Conservation (phyloP, 108 stramenopile genomes). For the Skeletonema grethae region DNA sequence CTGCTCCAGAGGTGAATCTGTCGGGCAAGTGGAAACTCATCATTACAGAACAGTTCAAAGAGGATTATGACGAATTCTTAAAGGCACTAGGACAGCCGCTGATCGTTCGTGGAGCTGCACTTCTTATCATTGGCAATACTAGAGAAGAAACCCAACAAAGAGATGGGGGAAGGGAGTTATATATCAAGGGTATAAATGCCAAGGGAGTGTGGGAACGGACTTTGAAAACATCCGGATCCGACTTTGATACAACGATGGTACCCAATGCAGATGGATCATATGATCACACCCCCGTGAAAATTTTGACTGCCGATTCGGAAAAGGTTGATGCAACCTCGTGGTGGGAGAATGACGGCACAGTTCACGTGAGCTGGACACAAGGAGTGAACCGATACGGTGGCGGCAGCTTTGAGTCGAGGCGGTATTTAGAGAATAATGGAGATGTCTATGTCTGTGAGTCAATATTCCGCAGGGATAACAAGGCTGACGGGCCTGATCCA, state of each 20-base stretch:
- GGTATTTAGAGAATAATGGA: slow-evolving; percentile 63
- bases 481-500: slow-evolving; percentile 40
- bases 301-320: slow-evolving; percentile 73
- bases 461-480: slow-evolving; percentile 52
- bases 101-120: slow-evolving; percentile 69
- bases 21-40: slow-evolving; percentile 77
- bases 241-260: slow-evolving; percentile 22
- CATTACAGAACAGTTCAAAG: slow-evolving; percentile 68
- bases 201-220: slow-evolving; percentile 76
- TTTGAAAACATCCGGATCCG: slow-evolving; percentile 59
- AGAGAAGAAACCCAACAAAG: slow-evolving; percentile 67
- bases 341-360: slow-evolving; percentile 76
- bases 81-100: slow-evolving; percentile 68
- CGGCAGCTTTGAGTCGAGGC: slow-evolving; percentile 68
- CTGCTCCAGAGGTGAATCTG: slow-evolving; percentile 61
- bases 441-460: slow-evolving; percentile 69
- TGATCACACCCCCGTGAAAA: slow-evolving; percentile 27
- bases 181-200: slow-evolving; percentile 62
- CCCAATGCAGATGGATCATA: slow-evolving; percentile 29
- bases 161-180: slow-evolving; percentile 54
- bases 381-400: slow-evolving; percentile 78
- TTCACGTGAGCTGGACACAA: slow-evolving; percentile 71
- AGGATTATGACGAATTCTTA: slow-evolving; percentile 75
- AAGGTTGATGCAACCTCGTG: slow-evolving; percentile 68
- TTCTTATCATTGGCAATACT: slow-evolving; percentile 64